Base-by-base conservation (phyloP, 345 rosid species). In the Acer negundo region DNA sequence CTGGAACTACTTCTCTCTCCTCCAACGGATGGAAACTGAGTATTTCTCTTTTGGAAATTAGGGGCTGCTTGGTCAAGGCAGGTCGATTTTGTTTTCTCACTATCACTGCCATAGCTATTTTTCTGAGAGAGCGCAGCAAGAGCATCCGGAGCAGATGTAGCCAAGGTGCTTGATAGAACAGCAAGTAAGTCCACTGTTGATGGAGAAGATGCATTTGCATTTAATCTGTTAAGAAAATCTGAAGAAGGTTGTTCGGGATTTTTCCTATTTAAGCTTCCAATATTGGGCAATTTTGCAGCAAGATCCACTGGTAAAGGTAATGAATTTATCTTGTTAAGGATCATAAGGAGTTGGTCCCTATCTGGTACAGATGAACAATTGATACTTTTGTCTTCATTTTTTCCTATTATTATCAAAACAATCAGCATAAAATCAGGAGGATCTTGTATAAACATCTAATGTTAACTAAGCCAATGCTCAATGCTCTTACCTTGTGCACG, bases 311-410 rank as follows among this genome's bases (percentile, higher is more conserved):
- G 94, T 82, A 91, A 83, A 70, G 91, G 93, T 75, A 94, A 84
- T 26, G 97, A 86, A 77, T 94, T 94, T 62, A 94, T 91, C 88
- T 90, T 94, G 85, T 82, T 82, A 74, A 94, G 93, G 77, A 94
- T 88, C 81, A 89, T 91, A 78, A 90, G 69, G 73, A 94, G 91
- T 76, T 90, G 93, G 28, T 91, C 98, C 81, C 80, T 92, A 69
- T 87, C 88, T 13, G 93, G 91, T 68, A 85, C 86, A 2, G 84
- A 67, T 73, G 82, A 40, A 73, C 79, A 74, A 71, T 64, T 80
- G 72, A 67, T 69, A 63, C 87, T 78, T 75, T 78, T 87, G 1
- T 79, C 89, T 65, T 83, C 96, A 51, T 59, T 82, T 80, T 82
- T 90, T 56, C 97, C 98, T 94, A 82, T 46, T 82, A 58, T 59